Evolutionary conservation across 2,329 filamentous ascomycete genomes (phyloP).

Genomic region (Colletotrichum lentis): DNA sequence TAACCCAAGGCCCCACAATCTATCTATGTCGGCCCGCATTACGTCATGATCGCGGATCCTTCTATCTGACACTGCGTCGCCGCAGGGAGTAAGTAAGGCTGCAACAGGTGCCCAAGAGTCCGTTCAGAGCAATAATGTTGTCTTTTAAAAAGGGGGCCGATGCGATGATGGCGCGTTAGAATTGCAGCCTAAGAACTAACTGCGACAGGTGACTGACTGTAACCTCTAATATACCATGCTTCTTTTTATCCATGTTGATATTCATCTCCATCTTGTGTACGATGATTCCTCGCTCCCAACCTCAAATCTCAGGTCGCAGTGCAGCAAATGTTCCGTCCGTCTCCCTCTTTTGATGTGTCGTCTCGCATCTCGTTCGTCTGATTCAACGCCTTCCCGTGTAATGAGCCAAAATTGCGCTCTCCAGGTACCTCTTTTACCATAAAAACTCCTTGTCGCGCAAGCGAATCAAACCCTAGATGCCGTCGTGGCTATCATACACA

Average conservation of each 20-base stretch:
- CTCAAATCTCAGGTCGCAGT: background rate
- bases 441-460: background rate
- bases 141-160: background rate
- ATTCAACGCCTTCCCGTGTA: slow-evolving; percentile 7
- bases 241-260: background rate
- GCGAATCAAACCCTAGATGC: background rate
- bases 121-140: no score
- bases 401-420: background rate
- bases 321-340: background rate
- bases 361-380: background rate
- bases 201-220: background rate
- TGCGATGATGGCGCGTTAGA: background rate
- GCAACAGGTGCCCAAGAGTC: background rate
- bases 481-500: background rate
- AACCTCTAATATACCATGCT: background rate
- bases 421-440: background rate
- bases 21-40: slow-evolving; percentile 14
- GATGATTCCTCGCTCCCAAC: background rate
- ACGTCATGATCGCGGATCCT: slow-evolving; percentile 17
- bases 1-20: slow-evolving; percentile 20
- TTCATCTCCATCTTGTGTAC: background rate
- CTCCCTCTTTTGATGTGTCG: background rate
- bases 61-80: background rate
- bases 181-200: background rate
- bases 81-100: background rate